Percentiles rank a stretch among this genome's conserved stretches.
These are phyloP conservation scores for Lecanosticta acicola DNA, from an alignment of 2,329 filamentous ascomycete genomes.

Conservation along the genomic window DNA sequence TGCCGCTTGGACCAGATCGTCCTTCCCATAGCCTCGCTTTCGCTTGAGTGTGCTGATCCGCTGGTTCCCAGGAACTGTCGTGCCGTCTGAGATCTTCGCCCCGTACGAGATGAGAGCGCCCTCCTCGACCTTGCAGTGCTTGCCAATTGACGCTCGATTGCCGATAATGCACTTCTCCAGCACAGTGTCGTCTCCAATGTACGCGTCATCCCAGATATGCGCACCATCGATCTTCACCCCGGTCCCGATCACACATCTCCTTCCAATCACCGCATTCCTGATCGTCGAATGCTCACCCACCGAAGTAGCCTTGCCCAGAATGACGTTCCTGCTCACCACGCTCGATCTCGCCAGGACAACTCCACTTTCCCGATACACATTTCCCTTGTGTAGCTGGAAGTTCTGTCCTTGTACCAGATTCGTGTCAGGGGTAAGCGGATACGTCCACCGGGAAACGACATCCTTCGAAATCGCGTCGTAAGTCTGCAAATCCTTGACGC, in stretches of 20 bases:
- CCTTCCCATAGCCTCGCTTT: slow-evolving; percentile 40
- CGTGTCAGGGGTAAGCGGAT: slow-evolving; percentile 81
- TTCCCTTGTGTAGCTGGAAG: slow-evolving; percentile 64
- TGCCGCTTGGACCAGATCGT: slow-evolving; percentile 29
- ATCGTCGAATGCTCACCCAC: slow-evolving; percentile 69
- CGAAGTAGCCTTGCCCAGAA: slow-evolving; percentile 70
- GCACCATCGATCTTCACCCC: slow-evolving; percentile 74
- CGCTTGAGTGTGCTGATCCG: slow-evolving; percentile 45
- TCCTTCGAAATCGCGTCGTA: slow-evolving; percentile 88
- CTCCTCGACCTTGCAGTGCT: slow-evolving; percentile 60
- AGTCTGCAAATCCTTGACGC: slow-evolving; percentile 77
- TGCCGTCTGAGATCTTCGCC: slow-evolving; percentile 63
- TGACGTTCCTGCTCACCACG: slow-evolving; percentile 60
- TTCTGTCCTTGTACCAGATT: slow-evolving; percentile 74
- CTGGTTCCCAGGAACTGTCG: slow-evolving; percentile 40
- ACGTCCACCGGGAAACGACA: slow-evolving; percentile 79
- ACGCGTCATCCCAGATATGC: slow-evolving; percentile 81
- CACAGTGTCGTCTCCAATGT: slow-evolving; percentile 67
- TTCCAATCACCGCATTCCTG: slow-evolving; percentile 72
- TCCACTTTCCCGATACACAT: slow-evolving; percentile 71
- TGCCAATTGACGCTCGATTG: slow-evolving; percentile 64
- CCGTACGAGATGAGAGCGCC: slow-evolving; percentile 77
- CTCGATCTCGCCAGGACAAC: slow-evolving; percentile 70
- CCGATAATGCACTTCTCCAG: slow-evolving; percentile 72
- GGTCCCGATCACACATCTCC: slow-evolving; percentile 77